phyloP scores from a whole-genome alignment of 371 early-diverging fungal species.

The Gilbertella persicaria region DNA sequence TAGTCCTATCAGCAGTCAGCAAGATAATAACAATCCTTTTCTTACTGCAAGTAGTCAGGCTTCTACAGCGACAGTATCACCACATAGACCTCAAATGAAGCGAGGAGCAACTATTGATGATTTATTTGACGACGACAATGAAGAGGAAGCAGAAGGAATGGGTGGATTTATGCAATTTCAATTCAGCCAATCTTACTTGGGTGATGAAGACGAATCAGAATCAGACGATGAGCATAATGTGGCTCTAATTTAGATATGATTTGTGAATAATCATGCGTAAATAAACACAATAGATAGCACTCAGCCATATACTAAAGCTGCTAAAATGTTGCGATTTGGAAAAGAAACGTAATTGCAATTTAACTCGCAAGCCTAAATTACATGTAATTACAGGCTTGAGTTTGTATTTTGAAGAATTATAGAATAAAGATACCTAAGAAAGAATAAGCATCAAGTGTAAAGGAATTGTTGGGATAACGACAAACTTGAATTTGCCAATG shows the following conservation, averaged over 20 bases:
- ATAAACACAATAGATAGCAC: too few relatives aligned
- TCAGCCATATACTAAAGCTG: too few relatives aligned
- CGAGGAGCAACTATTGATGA: not conserved
- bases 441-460: too few relatives aligned
- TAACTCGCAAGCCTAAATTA: too few relatives aligned
- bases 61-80: not conserved
- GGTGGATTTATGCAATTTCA: not conserved
- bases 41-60: not conserved
- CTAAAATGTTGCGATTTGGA: too few relatives aligned
- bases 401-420: too few relatives aligned
- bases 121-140: not conserved
- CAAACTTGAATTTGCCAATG: too few relatives aligned
- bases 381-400: too few relatives aligned
- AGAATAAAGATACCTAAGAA: too few relatives aligned
- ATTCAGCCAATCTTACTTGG: not conserved
- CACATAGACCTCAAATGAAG: not conserved
- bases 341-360: too few relatives aligned
- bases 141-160: not conserved
- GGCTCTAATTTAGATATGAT: not conserved
- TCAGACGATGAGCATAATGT: not conserved
- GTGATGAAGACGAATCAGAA: not conserved
- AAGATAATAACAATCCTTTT: conserved; percentile 8
- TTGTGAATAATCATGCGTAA: too few relatives aligned
- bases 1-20: not conserved
- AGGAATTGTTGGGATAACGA: too few relatives aligned